Percentiles rank a stretch among this genome's conserved stretches.
Conservation (phyloP, 257 asterid genomes). For the Fraxinus quadrangulata region DNA sequence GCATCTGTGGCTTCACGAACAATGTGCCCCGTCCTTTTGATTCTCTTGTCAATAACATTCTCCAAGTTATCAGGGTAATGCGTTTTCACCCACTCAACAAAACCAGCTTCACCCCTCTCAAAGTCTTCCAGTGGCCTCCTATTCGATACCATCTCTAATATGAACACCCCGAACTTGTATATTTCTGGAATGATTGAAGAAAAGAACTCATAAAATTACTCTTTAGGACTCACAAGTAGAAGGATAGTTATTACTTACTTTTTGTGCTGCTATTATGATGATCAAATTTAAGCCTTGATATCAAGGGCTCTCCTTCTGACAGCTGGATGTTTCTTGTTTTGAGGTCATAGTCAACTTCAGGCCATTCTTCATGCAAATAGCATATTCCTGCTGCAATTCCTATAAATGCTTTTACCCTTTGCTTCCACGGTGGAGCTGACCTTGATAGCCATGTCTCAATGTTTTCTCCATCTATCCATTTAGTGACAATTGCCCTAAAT, state of each 20-base stretch:
- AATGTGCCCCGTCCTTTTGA: constrained; percentile 35
- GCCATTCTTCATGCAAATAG: constrained; percentile 47
- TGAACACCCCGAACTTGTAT: constrained; percentile 44
- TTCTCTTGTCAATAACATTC: constrained; percentile 49
- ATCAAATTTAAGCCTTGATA: constrained; percentile 43
- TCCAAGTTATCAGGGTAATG: constrained; percentile 38
- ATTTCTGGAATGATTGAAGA: constrained; percentile 29
- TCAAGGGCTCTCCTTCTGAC: constrained; percentile 45
- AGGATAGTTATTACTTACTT: constrained; percentile 32
- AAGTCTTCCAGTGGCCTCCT: constrained; percentile 38
- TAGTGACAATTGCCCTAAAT: constrained; percentile 32
- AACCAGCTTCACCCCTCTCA: constrained; percentile 32
- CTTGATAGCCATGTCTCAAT: constrained; percentile 41
- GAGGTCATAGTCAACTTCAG: constrained; percentile 40
- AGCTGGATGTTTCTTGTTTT: constrained; percentile 35
- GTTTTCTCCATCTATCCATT: constrained; percentile 33
- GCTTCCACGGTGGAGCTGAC: constrained; percentile 47
- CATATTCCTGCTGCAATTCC: constrained; percentile 40
- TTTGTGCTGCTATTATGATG: constrained; percentile 33
- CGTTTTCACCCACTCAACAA: constrained; percentile 49
- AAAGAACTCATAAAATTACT: not conserved
- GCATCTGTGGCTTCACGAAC: constrained; percentile 34
- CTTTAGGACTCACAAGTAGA: not conserved
- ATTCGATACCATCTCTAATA: constrained; percentile 45
- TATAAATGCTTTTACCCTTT: constrained; percentile 38